Percentiles rank a stretch among this genome's conserved stretches.
These are phyloP conservation scores for Flammula alnicola DNA, from an alignment of 1,284 basidiomycete genomes.

Conservation along the genomic window DNA sequence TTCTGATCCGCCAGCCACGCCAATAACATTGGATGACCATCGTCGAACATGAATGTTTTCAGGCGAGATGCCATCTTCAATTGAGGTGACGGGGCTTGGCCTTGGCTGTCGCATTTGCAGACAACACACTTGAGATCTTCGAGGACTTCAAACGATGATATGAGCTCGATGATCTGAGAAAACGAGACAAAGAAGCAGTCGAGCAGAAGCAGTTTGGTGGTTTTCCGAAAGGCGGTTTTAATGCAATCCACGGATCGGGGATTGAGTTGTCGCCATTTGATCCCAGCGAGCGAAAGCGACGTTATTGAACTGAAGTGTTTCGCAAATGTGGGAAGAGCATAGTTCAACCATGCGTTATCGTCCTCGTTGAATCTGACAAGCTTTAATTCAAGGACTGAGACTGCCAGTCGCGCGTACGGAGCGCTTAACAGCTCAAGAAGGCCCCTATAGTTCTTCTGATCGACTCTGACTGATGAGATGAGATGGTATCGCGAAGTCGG, in stretches of 20 bases:
- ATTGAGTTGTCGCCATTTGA: conserved; percentile 1
- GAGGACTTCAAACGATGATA: conserved; percentile 1
- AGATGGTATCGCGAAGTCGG: conserved; percentile 14
- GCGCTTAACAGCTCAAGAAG: not conserved
- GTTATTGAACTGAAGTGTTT: conserved; percentile 2
- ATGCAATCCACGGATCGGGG: too few species aligned
- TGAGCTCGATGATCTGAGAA: not conserved
- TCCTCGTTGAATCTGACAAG: not conserved
- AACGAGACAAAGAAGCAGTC: not conserved
- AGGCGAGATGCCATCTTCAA: too few species aligned
- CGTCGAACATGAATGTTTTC: too few species aligned
- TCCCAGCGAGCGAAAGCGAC: not conserved
- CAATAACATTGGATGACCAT: too few species aligned
- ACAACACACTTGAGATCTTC: not conserved
- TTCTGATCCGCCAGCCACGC: not conserved
- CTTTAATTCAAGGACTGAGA: not conserved
- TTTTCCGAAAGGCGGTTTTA: too few species aligned
- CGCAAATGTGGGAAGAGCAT: not conserved
- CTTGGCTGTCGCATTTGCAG: too few species aligned
- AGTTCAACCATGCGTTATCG: too few species aligned
- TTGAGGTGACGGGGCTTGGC: too few species aligned
- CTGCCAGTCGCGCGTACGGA: not conserved
- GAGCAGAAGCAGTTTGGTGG: not conserved
- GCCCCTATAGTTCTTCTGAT: not conserved
- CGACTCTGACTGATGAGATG: not conserved